Evolutionary conservation across 306 rosid species (phyloP).

Genomic region (Dicorynia guianensis): DNA sequence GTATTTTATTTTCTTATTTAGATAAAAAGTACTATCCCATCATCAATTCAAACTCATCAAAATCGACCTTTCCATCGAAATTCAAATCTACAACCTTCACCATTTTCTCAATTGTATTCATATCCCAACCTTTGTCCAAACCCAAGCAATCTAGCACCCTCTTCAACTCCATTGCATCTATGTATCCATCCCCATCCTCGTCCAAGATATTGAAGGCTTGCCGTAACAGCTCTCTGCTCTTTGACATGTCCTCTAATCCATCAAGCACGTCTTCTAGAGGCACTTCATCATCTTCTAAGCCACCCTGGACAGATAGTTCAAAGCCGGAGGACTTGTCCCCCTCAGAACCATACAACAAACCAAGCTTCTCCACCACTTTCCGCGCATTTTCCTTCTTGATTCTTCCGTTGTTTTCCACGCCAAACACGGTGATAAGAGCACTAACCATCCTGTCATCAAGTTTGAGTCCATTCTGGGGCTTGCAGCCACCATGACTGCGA

Average conservation of each 20-base stretch:
- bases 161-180: conserved; percentile 88
- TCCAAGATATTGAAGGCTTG: conserved; percentile 92
- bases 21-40: conserved; percentile 66
- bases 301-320: conserved; percentile 48
- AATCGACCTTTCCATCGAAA: conserved; percentile 90
- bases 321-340: conserved; percentile 48
- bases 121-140: conserved; percentile 84
- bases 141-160: conserved; percentile 92
- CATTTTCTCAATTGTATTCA: conserved; percentile 78
- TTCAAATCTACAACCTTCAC: conserved; percentile 82
- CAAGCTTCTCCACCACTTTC: conserved; percentile 79
- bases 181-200: conserved; percentile 87
- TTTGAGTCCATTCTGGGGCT: conserved; percentile 39
- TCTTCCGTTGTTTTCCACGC: conserved; percentile 81
- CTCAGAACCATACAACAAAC: conserved; percentile 55
- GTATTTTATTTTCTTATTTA: too few species aligned
- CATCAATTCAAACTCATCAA: conserved; percentile 81
- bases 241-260: conserved; percentile 55
- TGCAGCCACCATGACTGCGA: conserved; percentile 13
- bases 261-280: conserved; percentile 72
- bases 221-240: conserved; percentile 56
- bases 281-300: conserved; percentile 50
- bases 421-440: conserved; percentile 83
- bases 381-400: conserved; percentile 78
- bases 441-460: conserved; percentile 61